Evolutionary conservation across 768 basidiomycete genomes (phyloP), one percentile per base, ranked within the genome.

Genomic region (Sporobolomyces phaffii): DNA sequence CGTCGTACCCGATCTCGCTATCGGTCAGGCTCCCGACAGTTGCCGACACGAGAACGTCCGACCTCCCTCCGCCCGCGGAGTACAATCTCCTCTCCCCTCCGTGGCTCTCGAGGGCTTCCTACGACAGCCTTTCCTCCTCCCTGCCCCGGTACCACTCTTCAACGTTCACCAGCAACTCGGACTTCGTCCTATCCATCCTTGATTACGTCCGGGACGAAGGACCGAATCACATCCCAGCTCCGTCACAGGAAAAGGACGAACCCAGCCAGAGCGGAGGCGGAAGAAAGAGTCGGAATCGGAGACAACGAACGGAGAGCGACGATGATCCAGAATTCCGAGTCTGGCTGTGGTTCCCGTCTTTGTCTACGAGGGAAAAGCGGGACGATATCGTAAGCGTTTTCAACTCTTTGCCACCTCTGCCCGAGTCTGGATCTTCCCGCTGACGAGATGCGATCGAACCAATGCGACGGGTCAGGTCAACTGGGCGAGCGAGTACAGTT

Each of bases 331-430:
- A 68, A 44, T 68, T 76, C 50, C 62, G 79, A 26, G 77, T 77
- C 0, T 80, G 78, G 78, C 76, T 77, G 62, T 78, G 77, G 77
- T 77, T 80, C 63, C 78, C 78, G 13, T 73, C 73, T 10, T 60
- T 80, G 11, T 76, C 74, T 13, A 76, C 78, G 10, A 67, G 68
- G 43, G 76, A 77, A 56, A 79, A 80, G 61, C 68, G 79, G 26
- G 73, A 75, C 64, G 78, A 80, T 28, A 72, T 72, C 14, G 71
- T 53, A 33, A 51, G 31, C n/a, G n/a, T n/a, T 28, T 47, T 31
- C 13, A 26, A 5, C 48, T 26, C 29, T 40, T 24, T 41, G n/a
- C 14, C n/a, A n/a, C n/a, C n/a, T n/a, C n/a, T n/a, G n/a, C n/a
- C n/a, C n/a, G n/a, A n/a, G n/a, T 50, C 48, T 31, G 6, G 5